Evolutionary conservation across 495 filamentous ascomycete genomes (phyloP), one percentile per base, ranked within the genome.

Genomic region (Neurospora hispaniola): DNA sequence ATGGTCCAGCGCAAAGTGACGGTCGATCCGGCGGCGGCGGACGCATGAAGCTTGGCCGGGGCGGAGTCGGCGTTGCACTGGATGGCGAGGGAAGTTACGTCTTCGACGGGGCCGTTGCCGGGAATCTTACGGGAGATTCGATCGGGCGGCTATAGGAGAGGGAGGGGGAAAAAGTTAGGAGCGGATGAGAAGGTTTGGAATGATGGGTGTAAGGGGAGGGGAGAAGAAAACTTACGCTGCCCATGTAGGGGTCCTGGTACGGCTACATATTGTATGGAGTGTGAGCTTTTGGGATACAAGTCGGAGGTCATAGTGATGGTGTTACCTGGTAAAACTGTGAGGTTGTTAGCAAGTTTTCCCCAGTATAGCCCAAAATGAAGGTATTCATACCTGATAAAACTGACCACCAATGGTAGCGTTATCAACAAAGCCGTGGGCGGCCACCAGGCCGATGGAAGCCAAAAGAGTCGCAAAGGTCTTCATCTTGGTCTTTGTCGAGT

Each of bases 1-100:
- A 81, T 59, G 5, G 87, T 88, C 90, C 90, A 92, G 73, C 88
- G 86, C 16, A 93, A 82, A 70, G 85, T 85, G 62, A 91, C 85
- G 3, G 77, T 81, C 31, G 83, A 85, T 70, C 89, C 88, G 42
- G 89, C 89, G 54, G 82, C 81, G 23, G 85, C 85, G 23, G 82
- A 71, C 42, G 87, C 88, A 71, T 85, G 85, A 39, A 88, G 79
- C 18, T 84, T 80, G 69, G 85, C 91, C 4, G 88, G 87, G 14
- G 83, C 82, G 9, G 87, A 80, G 14, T 83, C 85, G 18, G 72
- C 71, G 74, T 81, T 80, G 70, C 88, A 87, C 74, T 86, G 84
- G 9, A 87, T 69, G 69, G 85, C 85, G 71, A 82, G 75, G 8
- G 79, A 78, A 10, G 81, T 83, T 4, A 85, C 71, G 71, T 87